Percentiles rank a stretch among this genome's conserved stretches.
These are phyloP conservation scores for Debaryomyces hansenii DNA, from an alignment of 805 yeast genomes.

Conservation along the genomic window DNA sequence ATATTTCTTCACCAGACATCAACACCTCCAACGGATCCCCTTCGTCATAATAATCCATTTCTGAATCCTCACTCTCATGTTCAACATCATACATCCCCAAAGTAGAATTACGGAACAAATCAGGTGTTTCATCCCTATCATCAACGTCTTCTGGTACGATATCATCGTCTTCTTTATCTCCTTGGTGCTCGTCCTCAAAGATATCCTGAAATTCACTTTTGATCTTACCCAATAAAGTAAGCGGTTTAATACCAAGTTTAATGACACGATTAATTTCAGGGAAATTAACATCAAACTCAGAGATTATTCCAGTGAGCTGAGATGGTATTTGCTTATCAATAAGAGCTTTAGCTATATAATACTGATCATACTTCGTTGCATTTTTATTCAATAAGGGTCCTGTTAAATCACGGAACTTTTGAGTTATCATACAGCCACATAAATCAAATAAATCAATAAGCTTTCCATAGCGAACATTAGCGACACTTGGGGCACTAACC, in stretches of 20 bases:
- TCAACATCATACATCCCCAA: conserved; percentile 93
- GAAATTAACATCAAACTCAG: conserved; percentile 70
- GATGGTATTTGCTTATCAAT: conserved; percentile 65
- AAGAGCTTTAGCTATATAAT: conserved; percentile 61
- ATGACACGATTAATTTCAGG: conserved; percentile 63
- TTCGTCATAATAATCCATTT: conserved; percentile 41
- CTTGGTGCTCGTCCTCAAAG: conserved; percentile 51
- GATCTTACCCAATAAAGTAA: conserved; percentile 56
- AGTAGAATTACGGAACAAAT: conserved; percentile 83
- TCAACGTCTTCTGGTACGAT: conserved; percentile 51
- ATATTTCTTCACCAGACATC: conserved; percentile 31
- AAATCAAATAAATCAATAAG: conserved; percentile 55
- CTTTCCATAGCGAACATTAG: conserved; percentile 53
- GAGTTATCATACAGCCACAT: conserved; percentile 43
- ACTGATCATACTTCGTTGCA: conserved; percentile 59
- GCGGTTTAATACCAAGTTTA: conserved; percentile 57
- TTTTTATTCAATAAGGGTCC: conserved; percentile 47
- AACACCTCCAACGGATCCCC: conserved; percentile 41
- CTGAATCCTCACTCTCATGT: conserved; percentile 61
- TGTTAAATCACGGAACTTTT: conserved; percentile 38
- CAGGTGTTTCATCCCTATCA: conserved; percentile 71
- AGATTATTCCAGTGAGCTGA: conserved; percentile 57
- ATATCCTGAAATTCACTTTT: conserved; percentile 57
- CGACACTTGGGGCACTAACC: conserved; percentile 22
- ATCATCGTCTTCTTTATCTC: conserved; percentile 49